Evolutionary conservation across 2,329 filamentous ascomycete genomes (phyloP).

Genomic region (Cucurbitaria berberidis): DNA sequence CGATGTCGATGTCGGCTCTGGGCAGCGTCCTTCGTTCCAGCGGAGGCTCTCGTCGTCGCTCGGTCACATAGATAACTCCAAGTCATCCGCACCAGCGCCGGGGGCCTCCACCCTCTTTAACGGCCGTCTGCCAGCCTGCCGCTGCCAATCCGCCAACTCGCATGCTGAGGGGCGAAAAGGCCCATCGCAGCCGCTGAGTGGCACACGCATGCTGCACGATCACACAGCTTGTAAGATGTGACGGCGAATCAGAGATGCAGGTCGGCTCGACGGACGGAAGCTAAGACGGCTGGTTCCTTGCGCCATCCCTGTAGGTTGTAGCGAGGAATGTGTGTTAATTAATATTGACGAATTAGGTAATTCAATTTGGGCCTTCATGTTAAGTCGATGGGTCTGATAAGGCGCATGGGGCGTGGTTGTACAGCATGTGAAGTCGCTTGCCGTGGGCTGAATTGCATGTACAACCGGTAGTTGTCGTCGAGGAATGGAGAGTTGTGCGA

Average conservation of each 20-base stretch:
- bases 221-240: slow-evolving; percentile 34
- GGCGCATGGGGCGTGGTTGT: slow-evolving; percentile 2
- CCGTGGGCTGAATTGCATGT: neutral
- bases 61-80: slow-evolving; percentile 2
- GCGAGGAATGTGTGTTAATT: slow-evolving; percentile 17
- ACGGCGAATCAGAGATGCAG: slow-evolving; percentile 30
- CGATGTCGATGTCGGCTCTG: neutral
- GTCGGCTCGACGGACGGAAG: slow-evolving; percentile 12
- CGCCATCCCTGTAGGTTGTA: slow-evolving; percentile 14
- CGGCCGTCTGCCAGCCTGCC: slow-evolving; percentile 23
- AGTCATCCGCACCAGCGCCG: slow-evolving; percentile 12
- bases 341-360: slow-evolving; percentile 21
- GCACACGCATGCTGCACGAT: slow-evolving; percentile 36
- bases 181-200: slow-evolving; percentile 41
- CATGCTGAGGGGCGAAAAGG: slow-evolving; percentile 29
- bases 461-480: neutral
- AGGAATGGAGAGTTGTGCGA: no score
- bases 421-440: slow-evolving; percentile 6
- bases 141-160: slow-evolving; percentile 14
- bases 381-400: slow-evolving; percentile 7
- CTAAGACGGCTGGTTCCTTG: slow-evolving; percentile 24
- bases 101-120: slow-evolving; percentile 35
- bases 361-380: slow-evolving; percentile 16
- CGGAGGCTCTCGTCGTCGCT: slow-evolving; percentile 18
- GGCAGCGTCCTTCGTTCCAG: slow-evolving; percentile 9